Percentiles rank a stretch among this genome's conserved stretches.
These are phyloP conservation scores for Penicillium nucicola DNA, from an alignment of 495 filamentous ascomycete species.

Conservation along the genomic window DNA sequence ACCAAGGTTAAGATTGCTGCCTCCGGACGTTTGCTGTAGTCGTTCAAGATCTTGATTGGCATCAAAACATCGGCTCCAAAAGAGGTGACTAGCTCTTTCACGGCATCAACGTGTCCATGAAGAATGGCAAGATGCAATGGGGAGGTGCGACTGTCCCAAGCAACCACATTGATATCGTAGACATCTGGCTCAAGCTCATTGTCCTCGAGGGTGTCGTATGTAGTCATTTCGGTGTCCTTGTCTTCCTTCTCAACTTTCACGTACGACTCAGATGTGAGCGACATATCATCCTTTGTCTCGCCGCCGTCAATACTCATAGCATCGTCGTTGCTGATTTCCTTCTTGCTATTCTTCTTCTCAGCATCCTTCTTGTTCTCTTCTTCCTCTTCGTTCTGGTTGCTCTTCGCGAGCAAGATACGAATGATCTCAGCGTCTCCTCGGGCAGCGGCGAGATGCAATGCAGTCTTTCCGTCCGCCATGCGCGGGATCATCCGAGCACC, in stretches of 20 bases:
- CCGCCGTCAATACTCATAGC: slow-evolving; percentile 14
- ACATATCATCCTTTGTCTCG: slow-evolving; percentile 35
- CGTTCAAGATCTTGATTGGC: slow-evolving; percentile 60
- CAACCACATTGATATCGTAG: slow-evolving; percentile 68
- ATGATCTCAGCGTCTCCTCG: slow-evolving; percentile 67
- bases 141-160: slow-evolving; percentile 72
- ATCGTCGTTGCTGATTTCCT: slow-evolving; percentile 2
- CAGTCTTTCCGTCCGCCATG: slow-evolving; percentile 73
- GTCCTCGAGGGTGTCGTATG: slow-evolving; percentile 42
- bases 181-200: slow-evolving; percentile 68
- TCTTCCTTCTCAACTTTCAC: slow-evolving; percentile 56
- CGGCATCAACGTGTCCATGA: slow-evolving; percentile 61
- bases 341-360: slow-evolving; percentile 34
- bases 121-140: slow-evolving; percentile 76
- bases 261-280: slow-evolving; percentile 56
- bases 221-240: slow-evolving; percentile 22
- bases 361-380: slow-evolving; percentile 55
- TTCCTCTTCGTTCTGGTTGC: slow-evolving; percentile 65
- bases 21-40: slow-evolving; percentile 39
- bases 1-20: slow-evolving; percentile 63
- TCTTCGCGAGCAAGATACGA: slow-evolving; percentile 64
- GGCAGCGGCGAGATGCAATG: slow-evolving; percentile 72
- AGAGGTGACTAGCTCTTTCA: slow-evolving; percentile 64
- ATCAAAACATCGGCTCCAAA: slow-evolving; percentile 72
- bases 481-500: slow-evolving; percentile 70